Percentiles rank a stretch among this genome's conserved stretches.
phyloP scores from a whole-genome alignment of 306 rosid species.

The Acacia confusa region DNA sequence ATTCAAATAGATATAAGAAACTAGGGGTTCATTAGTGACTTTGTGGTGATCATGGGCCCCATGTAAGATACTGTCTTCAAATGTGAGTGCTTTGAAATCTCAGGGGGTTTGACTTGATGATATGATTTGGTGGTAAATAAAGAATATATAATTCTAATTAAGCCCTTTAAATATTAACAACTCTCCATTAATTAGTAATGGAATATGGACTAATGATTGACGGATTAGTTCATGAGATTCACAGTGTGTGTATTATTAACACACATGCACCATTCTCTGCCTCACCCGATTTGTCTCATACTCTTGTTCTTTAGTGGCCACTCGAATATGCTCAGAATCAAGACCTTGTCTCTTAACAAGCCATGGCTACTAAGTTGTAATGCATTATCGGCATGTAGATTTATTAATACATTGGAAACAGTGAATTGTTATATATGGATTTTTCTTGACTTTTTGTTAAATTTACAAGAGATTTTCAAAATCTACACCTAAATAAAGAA shows the following conservation, averaged over 20 bases:
- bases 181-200: conserved; percentile 31
- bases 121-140: conserved; percentile 28
- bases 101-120: conserved; percentile 44
- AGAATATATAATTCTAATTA: conserved; percentile 1
- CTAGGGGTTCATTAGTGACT: background rate
- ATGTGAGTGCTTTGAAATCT: conserved; percentile 38
- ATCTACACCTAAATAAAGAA: background rate
- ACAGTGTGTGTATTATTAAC: background rate
- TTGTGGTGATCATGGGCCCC: conserved; percentile 32
- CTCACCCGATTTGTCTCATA: conserved; percentile 34
- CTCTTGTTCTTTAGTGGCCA: conserved; percentile 33
- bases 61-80: conserved; percentile 43
- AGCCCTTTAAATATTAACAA: conserved; percentile 32
- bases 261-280: background rate
- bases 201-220: conserved; percentile 34
- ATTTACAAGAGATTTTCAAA: background rate
- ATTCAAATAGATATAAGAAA: background rate
- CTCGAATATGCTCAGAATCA: conserved; percentile 15
- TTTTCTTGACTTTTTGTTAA: too few species aligned
- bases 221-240: conserved; percentile 30
- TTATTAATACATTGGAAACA: background rate
- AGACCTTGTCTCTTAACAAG: background rate
- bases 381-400: background rate
- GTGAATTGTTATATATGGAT: background rate
- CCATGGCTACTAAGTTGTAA: background rate